Evolutionary conservation across 306 rosid species (phyloP).

Genomic region (Begonia peltatifolia): DNA sequence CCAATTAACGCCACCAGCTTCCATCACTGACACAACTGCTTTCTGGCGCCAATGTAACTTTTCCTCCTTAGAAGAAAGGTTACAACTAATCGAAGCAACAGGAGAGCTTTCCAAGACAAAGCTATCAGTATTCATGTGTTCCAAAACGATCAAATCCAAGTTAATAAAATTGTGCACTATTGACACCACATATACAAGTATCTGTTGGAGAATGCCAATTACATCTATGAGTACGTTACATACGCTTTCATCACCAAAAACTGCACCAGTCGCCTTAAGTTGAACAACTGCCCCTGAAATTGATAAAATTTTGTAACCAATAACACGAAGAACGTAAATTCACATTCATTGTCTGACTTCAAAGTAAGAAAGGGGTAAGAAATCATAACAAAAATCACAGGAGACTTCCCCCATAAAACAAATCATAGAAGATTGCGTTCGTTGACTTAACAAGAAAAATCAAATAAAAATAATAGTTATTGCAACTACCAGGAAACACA

Average conservation of each 20-base stretch:
- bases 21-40: constrained; percentile 91
- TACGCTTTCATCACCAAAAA: constrained; percentile 54
- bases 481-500: background rate
- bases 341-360: background rate
- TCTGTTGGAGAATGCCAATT: constrained; percentile 54
- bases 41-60: constrained; percentile 73
- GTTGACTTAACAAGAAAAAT: no score
- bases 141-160: constrained; percentile 43
- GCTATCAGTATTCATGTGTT: constrained; percentile 31
- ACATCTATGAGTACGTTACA: constrained; percentile 44
- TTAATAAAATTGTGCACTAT: constrained; percentile 62
- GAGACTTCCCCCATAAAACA: no score
- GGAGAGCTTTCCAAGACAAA: constrained; percentile 23
- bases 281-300: constrained; percentile 82
- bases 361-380: constrained; percentile 2
- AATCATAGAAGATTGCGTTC: no score
- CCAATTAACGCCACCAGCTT: constrained; percentile 99
- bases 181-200: constrained; percentile 61
- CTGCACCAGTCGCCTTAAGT: constrained; percentile 65
- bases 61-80: constrained; percentile 45
- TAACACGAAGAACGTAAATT: no score
- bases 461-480: background rate
- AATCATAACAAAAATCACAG: background rate
- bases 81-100: constrained; percentile 38
- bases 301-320: constrained; percentile 13